phyloP scores from a whole-genome alignment of 2,329 filamentous ascomycete genomes.

The Pseudocercospora fijiensis region DNA sequence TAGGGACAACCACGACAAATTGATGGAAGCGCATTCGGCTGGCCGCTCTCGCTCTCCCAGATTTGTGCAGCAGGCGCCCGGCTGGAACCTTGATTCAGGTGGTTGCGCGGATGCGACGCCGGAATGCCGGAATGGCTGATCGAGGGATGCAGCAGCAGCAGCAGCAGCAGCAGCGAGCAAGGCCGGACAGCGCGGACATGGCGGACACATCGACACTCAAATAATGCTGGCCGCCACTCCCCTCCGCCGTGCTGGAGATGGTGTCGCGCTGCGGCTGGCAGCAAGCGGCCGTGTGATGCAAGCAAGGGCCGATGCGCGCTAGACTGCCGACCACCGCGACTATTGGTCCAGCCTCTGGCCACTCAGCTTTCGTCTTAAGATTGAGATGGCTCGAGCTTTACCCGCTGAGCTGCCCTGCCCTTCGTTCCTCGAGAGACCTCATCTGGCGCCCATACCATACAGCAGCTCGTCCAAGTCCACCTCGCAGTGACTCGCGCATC shows the following conservation, averaged over 20 bases:
- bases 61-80: background rate
- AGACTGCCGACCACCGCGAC: background rate
- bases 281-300: background rate
- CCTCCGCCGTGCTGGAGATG: background rate
- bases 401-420: background rate
- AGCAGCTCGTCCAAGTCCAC: background rate
- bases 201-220: background rate
- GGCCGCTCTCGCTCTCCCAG: background rate
- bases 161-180: background rate
- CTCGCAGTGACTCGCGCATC: background rate
- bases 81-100: background rate
- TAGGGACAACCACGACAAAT: background rate
- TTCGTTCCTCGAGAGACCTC: slow-evolving; percentile 3
- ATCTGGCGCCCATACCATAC: background rate
- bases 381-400: background rate
- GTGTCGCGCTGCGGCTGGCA: background rate
- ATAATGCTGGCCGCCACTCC: background rate
- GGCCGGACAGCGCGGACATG: background rate
- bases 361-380: background rate
- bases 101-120: background rate
- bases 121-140: slow-evolving; percentile 2
- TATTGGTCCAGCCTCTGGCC: background rate
- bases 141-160: background rate
- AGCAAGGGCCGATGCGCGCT: background rate
- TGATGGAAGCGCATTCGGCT: background rate